Evolutionary conservation across 257 asterid species (phyloP).

Genomic region (Verbena officinalis): DNA sequence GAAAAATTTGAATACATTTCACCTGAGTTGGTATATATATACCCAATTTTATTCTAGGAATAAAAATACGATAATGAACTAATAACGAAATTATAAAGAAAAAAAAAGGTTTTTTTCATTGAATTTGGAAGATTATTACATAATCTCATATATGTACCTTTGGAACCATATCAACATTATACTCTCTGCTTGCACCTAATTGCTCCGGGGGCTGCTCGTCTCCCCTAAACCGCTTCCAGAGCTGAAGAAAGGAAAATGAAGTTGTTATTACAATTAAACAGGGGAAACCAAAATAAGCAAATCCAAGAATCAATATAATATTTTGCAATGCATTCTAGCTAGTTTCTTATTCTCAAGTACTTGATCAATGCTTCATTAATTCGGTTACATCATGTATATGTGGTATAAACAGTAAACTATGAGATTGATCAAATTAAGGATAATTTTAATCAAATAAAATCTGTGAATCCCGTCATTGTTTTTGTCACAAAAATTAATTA

Average conservation of each 20-base stretch:
- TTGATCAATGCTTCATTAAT: not conserved
- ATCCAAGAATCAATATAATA: not conserved
- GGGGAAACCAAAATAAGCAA: not conserved
- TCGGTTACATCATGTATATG: not conserved
- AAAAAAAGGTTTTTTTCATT: not conserved
- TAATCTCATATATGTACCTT: slow-evolving; percentile 58
- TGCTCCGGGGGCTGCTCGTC: slow-evolving; percentile 68
- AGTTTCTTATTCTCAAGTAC: not conserved
- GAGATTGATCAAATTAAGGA: not conserved
- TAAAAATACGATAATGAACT: not conserved
- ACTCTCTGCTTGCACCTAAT: slow-evolving; percentile 87
- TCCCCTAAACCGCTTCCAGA: slow-evolving; percentile 96
- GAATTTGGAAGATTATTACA: not conserved
- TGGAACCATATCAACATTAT: slow-evolving; percentile 97
- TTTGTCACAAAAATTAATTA: slow-evolving; percentile 35
- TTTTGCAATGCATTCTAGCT: not conserved
- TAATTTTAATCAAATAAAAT: not conserved
- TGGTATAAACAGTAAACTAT: not conserved
- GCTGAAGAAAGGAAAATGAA: slow-evolving; percentile 47
- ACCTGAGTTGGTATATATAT: too few relatives aligned
- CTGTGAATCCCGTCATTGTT: not conserved
- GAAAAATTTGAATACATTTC: too few relatives aligned
- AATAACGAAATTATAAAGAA: not conserved
- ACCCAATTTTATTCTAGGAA: too few relatives aligned
- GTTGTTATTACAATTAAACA: not conserved